Conservation (phyloP, 78 protist species). For the Planoprotostelium fungivorum region DNA sequence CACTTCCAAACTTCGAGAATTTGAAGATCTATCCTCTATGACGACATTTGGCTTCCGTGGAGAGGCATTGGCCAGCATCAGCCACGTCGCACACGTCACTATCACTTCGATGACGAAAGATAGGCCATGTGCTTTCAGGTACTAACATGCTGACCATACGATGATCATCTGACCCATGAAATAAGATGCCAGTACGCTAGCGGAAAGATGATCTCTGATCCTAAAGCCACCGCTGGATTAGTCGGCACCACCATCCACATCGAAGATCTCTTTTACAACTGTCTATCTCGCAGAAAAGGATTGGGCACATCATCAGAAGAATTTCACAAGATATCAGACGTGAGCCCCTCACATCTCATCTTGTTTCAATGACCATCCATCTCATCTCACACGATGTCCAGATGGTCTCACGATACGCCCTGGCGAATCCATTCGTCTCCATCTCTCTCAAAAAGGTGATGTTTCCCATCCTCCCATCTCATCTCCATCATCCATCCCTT, state of each 20-base stretch:
- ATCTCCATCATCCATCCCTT: too few species aligned
- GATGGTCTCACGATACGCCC: background rate
- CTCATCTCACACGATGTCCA: slow-evolving; percentile 64
- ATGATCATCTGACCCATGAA: slow-evolving; percentile 27
- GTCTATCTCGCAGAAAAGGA: slow-evolving; percentile 66
- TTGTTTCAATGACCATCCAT: background rate
- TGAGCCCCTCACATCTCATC: background rate
- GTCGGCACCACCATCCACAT: slow-evolving; percentile 67
- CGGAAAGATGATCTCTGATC: slow-evolving; percentile 16
- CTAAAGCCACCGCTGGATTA: slow-evolving; percentile 87
- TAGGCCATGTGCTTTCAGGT: slow-evolving; percentile 62
- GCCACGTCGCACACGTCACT: slow-evolving; percentile 86
- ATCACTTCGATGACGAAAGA: slow-evolving; percentile 77
- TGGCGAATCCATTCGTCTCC: background rate
- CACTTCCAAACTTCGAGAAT: slow-evolving; percentile 78
- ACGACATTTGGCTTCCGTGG: slow-evolving; percentile 89
- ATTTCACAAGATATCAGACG: slow-evolving; percentile 51
- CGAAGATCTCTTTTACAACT: slow-evolving; percentile 93
- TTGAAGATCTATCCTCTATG: slow-evolving; percentile 81
- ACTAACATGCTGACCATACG: slow-evolving; percentile 12
- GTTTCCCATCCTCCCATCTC: too few species aligned
- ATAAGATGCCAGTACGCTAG: background rate
- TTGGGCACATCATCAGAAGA: slow-evolving; percentile 80
- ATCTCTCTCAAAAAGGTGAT: slow-evolving; percentile 23
- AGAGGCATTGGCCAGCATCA: slow-evolving; percentile 96